Evolutionary conservation across 2,329 filamentous ascomycete species (phyloP), one percentile per base, ranked within the genome.

Genomic region (Fusarium sp.): DNA sequence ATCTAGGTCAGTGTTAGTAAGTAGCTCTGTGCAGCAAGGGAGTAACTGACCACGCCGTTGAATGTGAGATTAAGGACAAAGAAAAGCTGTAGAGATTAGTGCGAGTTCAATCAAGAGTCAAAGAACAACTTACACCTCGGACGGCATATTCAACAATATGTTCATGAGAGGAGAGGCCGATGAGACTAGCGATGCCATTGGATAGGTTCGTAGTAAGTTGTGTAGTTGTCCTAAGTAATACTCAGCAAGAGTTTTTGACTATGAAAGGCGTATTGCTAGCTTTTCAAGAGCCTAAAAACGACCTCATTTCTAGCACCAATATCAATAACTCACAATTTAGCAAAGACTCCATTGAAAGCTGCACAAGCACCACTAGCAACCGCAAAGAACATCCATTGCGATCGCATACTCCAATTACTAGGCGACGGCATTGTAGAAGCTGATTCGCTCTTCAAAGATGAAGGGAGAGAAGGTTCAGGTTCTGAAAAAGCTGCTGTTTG

Each of bases 301-400:
- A 11, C 16, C 20, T 18, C 20, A 25, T 12, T 20, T 52, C 22
- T 10, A 43, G 14, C 15, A n/a, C 18, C 11, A 29, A 20, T 20
- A 29, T 3, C 25, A 29, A 47, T 29, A 29, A 29, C 88, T 76
- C 82, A 93, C 91, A 96, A 83, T 81, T 95, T 96, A 1, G 93
- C 93, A 83, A 95, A 94, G 8, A 93, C 90, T 63, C 92, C 92
- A 74, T 96, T 96, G 73, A 92, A 90, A 24, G 92, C 92, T 32
- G 93, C 93, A 76, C 92, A 95, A 56, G 88, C 89, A 67, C 93
- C 93, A 76, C 91, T 93, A 51, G 90, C 88, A 44, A 95, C 79
- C 44, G 93, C 91, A 68, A 92, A 86, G 53, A 90, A 81, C 67
- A 95, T 86, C 90, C 90, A 92, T 70, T 87, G 85, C 30, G 77